Percentiles rank a stretch among this genome's conserved stretches.
Conservation (phyloP, 1,284 basidiomycete genomes). For the Blastosporella zonata region DNA sequence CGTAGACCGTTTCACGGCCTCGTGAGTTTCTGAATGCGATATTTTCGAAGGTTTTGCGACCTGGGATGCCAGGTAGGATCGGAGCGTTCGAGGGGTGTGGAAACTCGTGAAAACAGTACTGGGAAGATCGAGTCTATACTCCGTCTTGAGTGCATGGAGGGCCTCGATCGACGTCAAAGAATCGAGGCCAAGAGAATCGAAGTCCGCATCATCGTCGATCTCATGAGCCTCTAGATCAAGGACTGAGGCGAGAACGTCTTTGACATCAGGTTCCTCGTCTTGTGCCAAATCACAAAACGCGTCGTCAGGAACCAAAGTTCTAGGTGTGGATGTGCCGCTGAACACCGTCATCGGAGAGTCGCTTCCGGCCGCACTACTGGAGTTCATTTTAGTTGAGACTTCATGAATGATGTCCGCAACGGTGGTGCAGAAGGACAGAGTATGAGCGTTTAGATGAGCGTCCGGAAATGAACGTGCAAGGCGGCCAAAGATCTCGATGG, state of each 20-base stretch:
- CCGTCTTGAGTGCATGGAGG: conserved; percentile 41
- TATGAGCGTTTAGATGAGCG: conserved; percentile 29
- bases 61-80: conserved; percentile 26
- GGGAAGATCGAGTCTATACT: conserved; percentile 39
- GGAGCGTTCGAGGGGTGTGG: conserved; percentile 32
- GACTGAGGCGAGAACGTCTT: conserved; percentile 43
- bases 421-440: conserved; percentile 36
- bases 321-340: conserved; percentile 33
- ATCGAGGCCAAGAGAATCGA: conserved; percentile 54
- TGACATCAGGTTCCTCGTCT: conserved; percentile 31
- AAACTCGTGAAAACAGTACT: conserved; percentile 35
- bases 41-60: neutral
- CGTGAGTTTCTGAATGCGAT: neutral
- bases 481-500: conserved; percentile 45
- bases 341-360: conserved; percentile 10
- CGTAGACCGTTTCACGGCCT: neutral
- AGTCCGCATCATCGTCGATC: conserved; percentile 41
- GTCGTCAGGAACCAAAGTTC: conserved; percentile 36
- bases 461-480: conserved; percentile 35
- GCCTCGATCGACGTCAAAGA: conserved; percentile 64
- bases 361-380: conserved; percentile 3
- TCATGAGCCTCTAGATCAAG: conserved; percentile 41
- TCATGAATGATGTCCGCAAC: conserved; percentile 35
- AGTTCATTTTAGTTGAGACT: conserved; percentile 19
- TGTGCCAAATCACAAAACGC: conserved; percentile 17